A percentile compares a stretch with the other conserved stretches of the same genome.
These are phyloP conservation scores for Fusarium solani-melongenae DNA, from an alignment of 2,329 filamentous ascomycete species.

Conservation along the genomic window DNA sequence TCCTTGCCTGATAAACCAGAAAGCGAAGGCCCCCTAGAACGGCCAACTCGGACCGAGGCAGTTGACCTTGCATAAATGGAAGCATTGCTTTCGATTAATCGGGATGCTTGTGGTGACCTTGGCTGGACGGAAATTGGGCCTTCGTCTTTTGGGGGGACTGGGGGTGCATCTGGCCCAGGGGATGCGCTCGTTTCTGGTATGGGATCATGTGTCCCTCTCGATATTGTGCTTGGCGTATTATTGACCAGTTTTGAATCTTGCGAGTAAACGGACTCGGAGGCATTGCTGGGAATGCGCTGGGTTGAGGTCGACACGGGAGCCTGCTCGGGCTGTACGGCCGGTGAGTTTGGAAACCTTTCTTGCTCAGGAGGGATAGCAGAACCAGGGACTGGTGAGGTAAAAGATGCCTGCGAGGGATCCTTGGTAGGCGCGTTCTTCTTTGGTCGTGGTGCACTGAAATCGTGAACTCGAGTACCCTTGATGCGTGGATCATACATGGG, in stretches of 20 bases:
- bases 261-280: slow-evolving; percentile 46
- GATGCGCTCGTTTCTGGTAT: slow-evolving; percentile 4
- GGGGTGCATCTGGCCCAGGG: slow-evolving; percentile 42
- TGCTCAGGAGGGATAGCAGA: slow-evolving; percentile 27
- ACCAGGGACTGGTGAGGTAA: slow-evolving; percentile 23
- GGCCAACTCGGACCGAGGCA: slow-evolving; percentile 46
- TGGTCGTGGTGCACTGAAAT: slow-evolving; percentile 71
- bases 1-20: slow-evolving; percentile 60
- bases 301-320: slow-evolving; percentile 26
- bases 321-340: slow-evolving; percentile 9
- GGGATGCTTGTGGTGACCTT: slow-evolving; percentile 37
- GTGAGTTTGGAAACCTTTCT: slow-evolving; percentile 22
- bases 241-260: slow-evolving; percentile 42
- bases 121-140: slow-evolving; percentile 40
- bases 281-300: slow-evolving; percentile 44
- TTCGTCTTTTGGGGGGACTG: slow-evolving; percentile 54
- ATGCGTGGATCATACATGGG: slow-evolving; percentile 72
- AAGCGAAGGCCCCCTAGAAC: slow-evolving; percentile 65
- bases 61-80: slow-evolving; percentile 32
- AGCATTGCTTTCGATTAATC: slow-evolving; percentile 30
- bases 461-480: slow-evolving; percentile 71
- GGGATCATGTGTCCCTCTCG: slow-evolving; percentile 32
- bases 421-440: slow-evolving; percentile 45
- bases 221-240: slow-evolving; percentile 43
- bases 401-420: slow-evolving; percentile 19